Conservation (phyloP, 768 basidiomycete genomes). For the Pisolithus marmoratus region DNA sequence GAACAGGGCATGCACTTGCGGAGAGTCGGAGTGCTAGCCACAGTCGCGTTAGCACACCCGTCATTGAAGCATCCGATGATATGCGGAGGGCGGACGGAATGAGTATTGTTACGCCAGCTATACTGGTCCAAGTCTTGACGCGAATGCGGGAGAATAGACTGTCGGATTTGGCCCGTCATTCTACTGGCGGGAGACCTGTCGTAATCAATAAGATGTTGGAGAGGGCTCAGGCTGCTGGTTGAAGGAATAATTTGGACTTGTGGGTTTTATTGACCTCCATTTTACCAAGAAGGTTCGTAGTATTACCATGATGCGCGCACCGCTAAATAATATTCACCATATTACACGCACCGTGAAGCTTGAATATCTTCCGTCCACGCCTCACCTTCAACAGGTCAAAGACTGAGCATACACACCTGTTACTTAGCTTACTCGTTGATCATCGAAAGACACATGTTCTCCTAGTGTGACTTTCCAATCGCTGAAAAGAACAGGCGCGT, state of each 20-base stretch:
- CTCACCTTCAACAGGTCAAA: too few relatives aligned
- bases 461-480: too few relatives aligned
- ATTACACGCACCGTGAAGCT: too few relatives aligned
- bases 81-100: slow-evolving; percentile 7
- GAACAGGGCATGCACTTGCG: slow-evolving; percentile 19
- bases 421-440: too few relatives aligned
- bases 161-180: slow-evolving; percentile 46
- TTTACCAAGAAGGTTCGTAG: too few relatives aligned
- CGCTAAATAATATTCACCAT: too few relatives aligned
- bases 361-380: too few relatives aligned
- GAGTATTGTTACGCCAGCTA: slow-evolving; percentile 47
- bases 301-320: too few relatives aligned
- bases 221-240: slow-evolving; percentile 61
- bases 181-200: slow-evolving; percentile 42
- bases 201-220: slow-evolving; percentile 71
- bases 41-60: slow-evolving; percentile 24
- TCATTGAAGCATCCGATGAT: slow-evolving; percentile 16
- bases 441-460: too few relatives aligned
- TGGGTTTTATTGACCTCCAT: too few relatives aligned
- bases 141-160: slow-evolving; percentile 64
- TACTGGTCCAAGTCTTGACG: slow-evolving; percentile 50
- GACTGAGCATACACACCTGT: too few relatives aligned
- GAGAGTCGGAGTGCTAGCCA: slow-evolving; percentile 20
- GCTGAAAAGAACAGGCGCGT: too few relatives aligned
- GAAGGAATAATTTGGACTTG: neutral